Evolutionary conservation across 2,329 filamentous ascomycete species (phyloP), one percentile per base, ranked within the genome.

Genomic region (Hymenoscyphus fraxineus): DNA sequence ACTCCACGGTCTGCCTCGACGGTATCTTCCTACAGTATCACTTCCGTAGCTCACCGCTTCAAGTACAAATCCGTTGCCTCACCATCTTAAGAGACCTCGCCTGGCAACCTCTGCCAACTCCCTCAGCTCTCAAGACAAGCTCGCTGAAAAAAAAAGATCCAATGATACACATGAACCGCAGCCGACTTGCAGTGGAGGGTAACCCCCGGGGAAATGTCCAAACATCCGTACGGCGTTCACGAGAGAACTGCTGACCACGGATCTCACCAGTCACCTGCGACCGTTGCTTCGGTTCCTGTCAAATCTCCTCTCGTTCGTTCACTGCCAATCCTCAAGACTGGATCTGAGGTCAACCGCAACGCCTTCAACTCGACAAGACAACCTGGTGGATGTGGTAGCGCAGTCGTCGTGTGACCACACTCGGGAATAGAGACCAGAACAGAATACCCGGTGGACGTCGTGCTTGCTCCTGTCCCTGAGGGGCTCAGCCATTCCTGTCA

Each of bases 331-430:
- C 44, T 19, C 19, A 51, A 27, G n/a, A 51, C 44, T 22, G 44
- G 44, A 27, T 51, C 44, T 27, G 44, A 51, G 19, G 44, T 10
- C 44, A 51, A 22, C n/a, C 44, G 19, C 19, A 51, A 51, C 44
- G 44, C 44, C 12, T 22, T 51, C n/a, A 7, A 51, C 44, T 51
- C 44, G 44, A 51, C 44, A 10, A 51, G n/a, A 51, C 44, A 51
- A 51, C 44, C 44, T 51, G n/a, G 44, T 51, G 44, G n/a, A 51
- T 51, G 44, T 51, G n/a, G 44, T 51, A 51, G 44, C 44, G 44
- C 44, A 51, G 44, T 16, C 44, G 22, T 51, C 44, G 44, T 51
- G 44, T 51, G 44, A 51, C 44, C 44, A 51, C 44, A 51, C 44
- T 16, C 44, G 44, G 44, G 44, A 51, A 51, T 6, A 19, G 19